Evolutionary conservation across 2,329 filamentous ascomycete genomes (phyloP).

Genomic region (Diplocarpon rosae): DNA sequence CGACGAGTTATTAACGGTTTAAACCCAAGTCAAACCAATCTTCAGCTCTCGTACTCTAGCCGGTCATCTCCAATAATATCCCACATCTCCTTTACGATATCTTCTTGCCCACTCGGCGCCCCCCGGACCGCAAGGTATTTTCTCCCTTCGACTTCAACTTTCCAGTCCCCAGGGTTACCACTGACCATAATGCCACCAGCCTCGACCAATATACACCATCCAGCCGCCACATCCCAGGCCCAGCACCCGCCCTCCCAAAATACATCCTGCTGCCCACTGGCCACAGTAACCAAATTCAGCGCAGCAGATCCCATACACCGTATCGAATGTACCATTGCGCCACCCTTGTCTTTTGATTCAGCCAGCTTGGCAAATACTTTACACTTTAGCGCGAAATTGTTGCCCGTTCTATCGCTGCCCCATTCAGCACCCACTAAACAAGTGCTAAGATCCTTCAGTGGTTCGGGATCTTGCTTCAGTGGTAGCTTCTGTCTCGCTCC

Average conservation of each 20-base stretch:
- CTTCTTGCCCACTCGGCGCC: constrained; percentile 47
- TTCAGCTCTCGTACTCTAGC: constrained; percentile 35
- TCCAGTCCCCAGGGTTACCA: constrained; percentile 64
- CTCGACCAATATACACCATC: constrained; percentile 65
- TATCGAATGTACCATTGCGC: constrained; percentile 66
- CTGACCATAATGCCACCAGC: constrained; percentile 63
- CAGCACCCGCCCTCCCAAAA: constrained; percentile 82
- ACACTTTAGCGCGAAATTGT: constrained; percentile 60
- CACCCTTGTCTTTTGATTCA: constrained; percentile 47
- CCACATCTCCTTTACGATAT: constrained; percentile 56
- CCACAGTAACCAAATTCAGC: constrained; percentile 63
- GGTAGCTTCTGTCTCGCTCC: constrained; percentile 34
- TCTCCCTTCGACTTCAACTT: constrained; percentile 45
- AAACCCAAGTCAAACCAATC: background rate
- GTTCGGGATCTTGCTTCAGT: constrained; percentile 37
- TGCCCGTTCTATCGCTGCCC: constrained; percentile 56
- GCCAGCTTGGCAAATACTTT: constrained; percentile 53
- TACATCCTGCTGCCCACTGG: constrained; percentile 57
- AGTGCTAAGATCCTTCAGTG: constrained; percentile 47
- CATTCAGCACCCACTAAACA: constrained; percentile 63
- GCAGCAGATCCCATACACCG: constrained; percentile 63
- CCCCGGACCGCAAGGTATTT: constrained; percentile 53
- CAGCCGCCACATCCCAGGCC: constrained; percentile 78
- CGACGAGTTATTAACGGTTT: background rate
- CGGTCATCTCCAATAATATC: constrained; percentile 41